These are phyloP conservation scores for Prosopis cineraria DNA, from an alignment of 306 rosid species.

Conservation along the genomic window DNA sequence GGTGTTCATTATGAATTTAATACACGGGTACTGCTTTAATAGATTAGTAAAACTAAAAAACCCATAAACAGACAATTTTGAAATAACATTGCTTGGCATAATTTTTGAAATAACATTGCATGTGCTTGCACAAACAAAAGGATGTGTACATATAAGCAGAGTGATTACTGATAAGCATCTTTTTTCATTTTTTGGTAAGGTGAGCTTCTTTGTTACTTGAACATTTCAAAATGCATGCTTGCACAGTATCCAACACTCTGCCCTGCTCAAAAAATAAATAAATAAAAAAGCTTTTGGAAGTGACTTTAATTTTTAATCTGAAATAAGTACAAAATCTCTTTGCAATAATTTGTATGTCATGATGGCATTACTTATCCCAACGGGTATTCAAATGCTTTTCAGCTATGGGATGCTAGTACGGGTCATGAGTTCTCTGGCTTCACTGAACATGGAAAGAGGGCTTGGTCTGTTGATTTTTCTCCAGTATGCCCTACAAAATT, in stretches of 20 bases:
- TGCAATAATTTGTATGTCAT: background rate
- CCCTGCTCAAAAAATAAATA: too few relatives aligned
- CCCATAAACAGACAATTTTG: background rate
- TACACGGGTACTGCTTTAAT: slow-evolving; percentile 15
- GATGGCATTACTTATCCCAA: slow-evolving; percentile 31
- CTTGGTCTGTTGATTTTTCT: slow-evolving; percentile 97
- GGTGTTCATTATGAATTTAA: background rate
- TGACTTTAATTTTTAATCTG: background rate
- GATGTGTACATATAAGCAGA: background rate
- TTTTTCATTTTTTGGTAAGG: too few relatives aligned
- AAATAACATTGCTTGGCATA: too few relatives aligned
- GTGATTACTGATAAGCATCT: background rate
- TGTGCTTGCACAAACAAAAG: background rate
- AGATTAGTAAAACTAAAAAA: background rate
- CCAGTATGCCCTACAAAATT: slow-evolving; percentile 80
- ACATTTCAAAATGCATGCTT: background rate
- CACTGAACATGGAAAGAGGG: slow-evolving; percentile 80
- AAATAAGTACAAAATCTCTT: background rate
- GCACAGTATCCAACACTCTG: background rate
- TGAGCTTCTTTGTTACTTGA: too few relatives aligned
- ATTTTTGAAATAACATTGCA: background rate
- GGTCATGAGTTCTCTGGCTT: slow-evolving; percentile 79
- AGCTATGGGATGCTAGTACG: slow-evolving; percentile 95
- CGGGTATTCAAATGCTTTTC: slow-evolving; percentile 43
- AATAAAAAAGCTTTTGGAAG: background rate